Evolutionary conservation across 441 rosid genomes (phyloP), one percentile per base, ranked within the genome.

Genomic region (Syzygium malaccense): DNA sequence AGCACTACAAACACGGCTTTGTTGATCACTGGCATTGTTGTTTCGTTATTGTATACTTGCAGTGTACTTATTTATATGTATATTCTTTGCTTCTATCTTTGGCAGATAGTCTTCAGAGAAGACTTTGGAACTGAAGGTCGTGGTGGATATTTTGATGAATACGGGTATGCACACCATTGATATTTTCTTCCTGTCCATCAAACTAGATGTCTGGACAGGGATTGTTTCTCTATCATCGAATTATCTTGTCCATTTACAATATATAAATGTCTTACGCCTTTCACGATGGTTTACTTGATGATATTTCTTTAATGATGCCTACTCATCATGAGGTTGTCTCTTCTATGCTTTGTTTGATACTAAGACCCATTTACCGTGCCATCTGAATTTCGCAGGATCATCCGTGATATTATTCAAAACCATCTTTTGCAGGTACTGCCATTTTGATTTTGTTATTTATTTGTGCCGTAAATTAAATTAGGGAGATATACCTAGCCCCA

Each of bases 51-150:
- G 26, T 68, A 68, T 57, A 57, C 5, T 19, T 68, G 79, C 26
- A 33, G 79, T 37, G 28, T 71, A 71, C 83, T 71, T 71, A 71
- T 71, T 86, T 83, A 80, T 85, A 84, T 88, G 37, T 54, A 33
- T 30, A 18, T 32, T 53, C 49, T 88, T 48, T 86, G 51, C 88
- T 71, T 88, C 91, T 84, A 28, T n/a, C 86, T 88, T 89, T 86
- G 79, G 87, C 93, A 97, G 99, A 97, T 98, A 62, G 99, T 98
- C 53, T 98, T 98, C 93, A 94, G 99, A 88, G 99, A 98, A 92
- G 97, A 96, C 91, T 98, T 98, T 91, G 99, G 99, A 92, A 97
- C 96, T 75, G 99, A 98, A 87, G 99, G 99, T 85, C 99, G 99
- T 20, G 99, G 99, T 83, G 99, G 99, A 92, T 98, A 98, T 90